Percentiles rank a stretch among this genome's conserved stretches.
Conservation (phyloP, 1,284 basidiomycete species). For the Moesziomyces antarcticus region DNA sequence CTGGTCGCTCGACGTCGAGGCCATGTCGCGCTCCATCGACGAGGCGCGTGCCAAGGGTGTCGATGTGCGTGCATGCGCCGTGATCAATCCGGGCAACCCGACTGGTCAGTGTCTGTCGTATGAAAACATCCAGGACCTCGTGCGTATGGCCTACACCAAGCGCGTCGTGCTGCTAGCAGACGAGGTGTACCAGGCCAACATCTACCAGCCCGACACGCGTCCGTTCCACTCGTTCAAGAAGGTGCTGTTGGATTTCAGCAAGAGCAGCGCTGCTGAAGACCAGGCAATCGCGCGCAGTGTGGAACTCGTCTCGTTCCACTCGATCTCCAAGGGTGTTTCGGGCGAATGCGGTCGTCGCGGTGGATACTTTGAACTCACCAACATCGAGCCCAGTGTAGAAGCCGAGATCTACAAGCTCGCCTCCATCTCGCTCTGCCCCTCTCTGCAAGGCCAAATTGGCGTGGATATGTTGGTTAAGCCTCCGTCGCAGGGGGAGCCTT, state of each 20-base stretch:
- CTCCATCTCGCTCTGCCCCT: constrained; percentile 62
- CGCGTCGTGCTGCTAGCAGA: constrained; percentile 64
- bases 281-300: constrained; percentile 54
- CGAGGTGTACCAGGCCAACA: constrained; percentile 67
- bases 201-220: constrained; percentile 59
- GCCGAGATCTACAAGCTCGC: constrained; percentile 65
- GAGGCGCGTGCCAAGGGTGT: constrained; percentile 76
- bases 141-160: constrained; percentile 62
- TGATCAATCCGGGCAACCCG: constrained; percentile 67
- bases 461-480: constrained; percentile 66
- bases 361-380: constrained; percentile 65
- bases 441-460: constrained; percentile 65
- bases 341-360: constrained; percentile 66
- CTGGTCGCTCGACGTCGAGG: constrained; percentile 85
- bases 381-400: constrained; percentile 63
- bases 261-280: constrained; percentile 38
- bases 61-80: constrained; percentile 60
- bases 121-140: constrained; percentile 59
- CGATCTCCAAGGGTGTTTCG: constrained; percentile 64
- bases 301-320: constrained; percentile 65
- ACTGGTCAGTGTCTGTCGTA: constrained; percentile 61
- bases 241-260: constrained; percentile 59
- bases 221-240: constrained; percentile 66
- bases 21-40: constrained; percentile 77
- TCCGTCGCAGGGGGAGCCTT: constrained; percentile 51